Evolutionary conservation across 2,329 filamentous ascomycete genomes (phyloP), one percentile per base, ranked within the genome.

Genomic region (Shiraia bambusicola): DNA sequence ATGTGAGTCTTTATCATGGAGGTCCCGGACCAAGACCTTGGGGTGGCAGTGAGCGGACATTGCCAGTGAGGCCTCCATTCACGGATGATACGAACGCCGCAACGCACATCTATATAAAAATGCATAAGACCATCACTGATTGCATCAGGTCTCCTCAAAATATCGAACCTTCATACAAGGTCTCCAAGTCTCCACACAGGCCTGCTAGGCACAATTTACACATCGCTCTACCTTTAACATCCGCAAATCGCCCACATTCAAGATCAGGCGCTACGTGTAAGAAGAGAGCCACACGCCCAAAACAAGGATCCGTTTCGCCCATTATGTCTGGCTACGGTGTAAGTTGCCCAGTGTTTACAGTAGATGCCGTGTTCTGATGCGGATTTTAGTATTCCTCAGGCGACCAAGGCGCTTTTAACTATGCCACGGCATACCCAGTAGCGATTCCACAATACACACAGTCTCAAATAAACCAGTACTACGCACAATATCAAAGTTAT

Each of bases 401-500:
- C 10, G 47, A 54, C 27, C 56, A 56, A 32, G 42, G 48, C 17
- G 48, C 42, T 34, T 61, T 56, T 36, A 53, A 52, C 26, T 50
- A 52, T 28, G 27, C 46, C 12, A 38, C 51, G 5, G 27, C 36
- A 1, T 59, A 60, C 28, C 38, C 43, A 37, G 17, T 41, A 15
- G 25, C 38, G 10, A 46, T 61, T 34, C 59, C 59, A 17, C 58
- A 63, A 28, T 66, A 65, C 45, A 66, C 63, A 7, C 60, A 64
- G 26, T 44, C 59, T 11, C 61, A 65, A 29, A 52, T 66, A 36
- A 49, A 58, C 24, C 43, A 52, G 26, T 63, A 65, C 41, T 61
- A 59, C 35, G 50, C 54, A 28, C 58, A 62, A 34, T 65, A 63
- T 40, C 53, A 59, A 31, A 52, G 50, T 39, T 63, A 60, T 30